Evolutionary conservation across 179 eudicot genomes (phyloP).

Genomic region (Pouteria campechiana): DNA sequence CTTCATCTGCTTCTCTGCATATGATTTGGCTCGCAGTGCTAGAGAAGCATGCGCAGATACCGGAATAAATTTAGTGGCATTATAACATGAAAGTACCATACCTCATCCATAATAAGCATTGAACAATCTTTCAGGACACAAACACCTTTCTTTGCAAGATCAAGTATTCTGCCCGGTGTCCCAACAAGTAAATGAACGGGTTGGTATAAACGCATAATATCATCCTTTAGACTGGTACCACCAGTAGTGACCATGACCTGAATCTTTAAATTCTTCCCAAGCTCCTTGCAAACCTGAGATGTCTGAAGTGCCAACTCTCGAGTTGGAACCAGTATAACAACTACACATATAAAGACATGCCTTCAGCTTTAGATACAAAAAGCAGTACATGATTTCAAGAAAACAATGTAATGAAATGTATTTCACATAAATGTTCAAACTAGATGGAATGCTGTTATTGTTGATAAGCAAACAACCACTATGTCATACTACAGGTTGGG

Average conservation of each 20-base stretch:
- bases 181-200: constrained; percentile 83
- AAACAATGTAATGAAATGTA: too few species aligned
- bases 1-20: too few species aligned
- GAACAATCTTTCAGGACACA: constrained; percentile 55
- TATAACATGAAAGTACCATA: constrained; percentile 7
- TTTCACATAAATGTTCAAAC: too few species aligned
- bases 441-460: too few species aligned
- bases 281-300: constrained; percentile 98
- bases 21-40: too few species aligned
- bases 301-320: constrained; percentile 95
- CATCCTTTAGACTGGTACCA: constrained; percentile 90
- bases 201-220: constrained; percentile 87
- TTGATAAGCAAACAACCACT: too few species aligned
- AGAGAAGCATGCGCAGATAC: neutral
- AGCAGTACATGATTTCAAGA: too few species aligned
- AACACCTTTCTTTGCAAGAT: constrained; percentile 63
- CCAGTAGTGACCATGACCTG: constrained; percentile 96
- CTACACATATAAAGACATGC: constrained; percentile 27
- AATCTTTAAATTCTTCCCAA: constrained; percentile 75
- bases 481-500: too few species aligned
- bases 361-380: too few species aligned
- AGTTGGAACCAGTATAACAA: constrained; percentile 84
- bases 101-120: constrained; percentile 86
- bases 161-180: constrained; percentile 77
- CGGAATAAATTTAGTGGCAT: neutral